These are phyloP conservation scores for Citrus maxima DNA, from an alignment of 345 rosid species.

Conservation along the genomic window DNA sequence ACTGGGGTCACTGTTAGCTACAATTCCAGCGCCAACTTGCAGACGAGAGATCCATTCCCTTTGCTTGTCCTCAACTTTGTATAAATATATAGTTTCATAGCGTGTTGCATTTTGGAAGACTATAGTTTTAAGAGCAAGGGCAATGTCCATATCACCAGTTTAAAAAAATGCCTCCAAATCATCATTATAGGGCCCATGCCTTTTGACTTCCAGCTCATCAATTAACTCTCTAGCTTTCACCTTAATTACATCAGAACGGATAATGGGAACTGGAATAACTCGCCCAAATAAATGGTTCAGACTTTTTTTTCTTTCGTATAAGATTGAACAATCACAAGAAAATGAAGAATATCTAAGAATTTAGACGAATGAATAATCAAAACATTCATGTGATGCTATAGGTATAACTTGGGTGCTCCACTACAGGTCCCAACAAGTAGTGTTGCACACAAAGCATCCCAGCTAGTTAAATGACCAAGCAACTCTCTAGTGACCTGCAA, in stretches of 20 bases:
- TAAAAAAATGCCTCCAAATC: slow-evolving; percentile 69
- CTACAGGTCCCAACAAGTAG: slow-evolving; percentile 93
- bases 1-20: no score
- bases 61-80: no score
- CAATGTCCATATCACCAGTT: slow-evolving; percentile 88
- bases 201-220: slow-evolving; percentile 71
- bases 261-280: neutral
- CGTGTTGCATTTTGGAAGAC: slow-evolving; percentile 54
- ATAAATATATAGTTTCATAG: no score
- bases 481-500: slow-evolving; percentile 77
- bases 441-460: slow-evolving; percentile 92
- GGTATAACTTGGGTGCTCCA: slow-evolving; percentile 84
- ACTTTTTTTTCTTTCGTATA: neutral
- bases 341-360: neutral
- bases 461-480: slow-evolving; percentile 63
- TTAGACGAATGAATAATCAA: neutral
- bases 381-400: neutral
- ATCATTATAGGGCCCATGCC: slow-evolving; percentile 94
- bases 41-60: no score
- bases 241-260: slow-evolving; percentile 28
- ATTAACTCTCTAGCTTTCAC: slow-evolving; percentile 97
- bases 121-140: slow-evolving; percentile 73
- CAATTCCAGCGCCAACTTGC: no score
- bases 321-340: neutral
- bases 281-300: neutral